Evolutionary conservation across 768 basidiomycete genomes (phyloP), one percentile per base, ranked within the genome.

Genomic region (Trametes villosa): DNA sequence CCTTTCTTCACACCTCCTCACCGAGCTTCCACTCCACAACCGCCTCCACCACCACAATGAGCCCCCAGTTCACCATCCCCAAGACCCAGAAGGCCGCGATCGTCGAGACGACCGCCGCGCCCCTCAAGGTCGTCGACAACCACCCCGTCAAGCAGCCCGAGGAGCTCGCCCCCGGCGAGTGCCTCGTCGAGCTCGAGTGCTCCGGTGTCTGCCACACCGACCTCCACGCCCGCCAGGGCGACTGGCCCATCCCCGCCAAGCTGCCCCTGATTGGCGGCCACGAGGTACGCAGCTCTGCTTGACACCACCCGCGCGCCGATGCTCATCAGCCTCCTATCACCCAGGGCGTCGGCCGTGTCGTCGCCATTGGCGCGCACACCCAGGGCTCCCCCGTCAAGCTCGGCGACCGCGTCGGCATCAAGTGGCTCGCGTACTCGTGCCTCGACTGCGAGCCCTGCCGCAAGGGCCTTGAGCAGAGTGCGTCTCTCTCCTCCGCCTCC

Each of bases 191-290:
- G 74, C 78, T 94, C 69, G 79, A 81, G 34, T 87, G 84, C 75
- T 86, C 88, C 7, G 92, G 92, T 57, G 91, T 93, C n/a, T 94
- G 92, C 75, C 91, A 93, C 70, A 91, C 89, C 3, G 92, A 94
- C 68, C 80, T 92, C 15, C 92, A 94, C 67, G 87, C 87, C 27
- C 83, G 83, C 36, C 74, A 82, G 38, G 85, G 83, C 44, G 94
- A 95, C 70, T 95, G 94, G 94, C 94, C 94, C 0, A 58, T 91
- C 11, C 73, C 80, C n/a, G 78, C 84, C 33, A 83, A 78, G 53
- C 78, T 78, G 1, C 89, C 88, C 0, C 83, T 92, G 48, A 83
- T 93, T 57, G 91, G 91, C 17, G 91, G 94, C 0, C 93, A 94
- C 70, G 74, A 75, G 68, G 68, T 69, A 30, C 13, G 3, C 8